Base-by-base conservation (phyloP, 2,329 filamentous ascomycete species). In the Aspergillus ochraceus region DNA sequence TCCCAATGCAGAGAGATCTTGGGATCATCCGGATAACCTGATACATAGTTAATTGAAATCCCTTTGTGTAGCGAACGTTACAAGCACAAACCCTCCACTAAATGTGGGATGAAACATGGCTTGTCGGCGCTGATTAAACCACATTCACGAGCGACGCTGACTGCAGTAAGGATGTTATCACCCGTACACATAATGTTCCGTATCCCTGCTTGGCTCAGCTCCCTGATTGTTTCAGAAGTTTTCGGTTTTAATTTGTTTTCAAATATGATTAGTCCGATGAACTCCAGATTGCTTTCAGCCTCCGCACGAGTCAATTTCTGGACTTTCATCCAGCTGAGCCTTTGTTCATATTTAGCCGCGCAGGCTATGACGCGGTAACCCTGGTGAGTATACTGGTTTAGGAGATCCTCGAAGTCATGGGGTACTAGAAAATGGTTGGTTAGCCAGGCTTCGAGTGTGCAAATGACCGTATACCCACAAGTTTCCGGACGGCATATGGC, bases 351-450 rank as follows among this genome's bases (percentile, higher is more conserved):
- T 73, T 92, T 96, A 0, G 91, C 91, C 6, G 95, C 95, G 72
- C 93, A 97, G 5, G 90, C 96, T 72, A 99, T 99, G 12, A 99
- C 95, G 73, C 95, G 90, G 77, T 93, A 99, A 22, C 96, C 95
- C 71, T 94, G 89, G 69, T 99, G 95, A 0, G 95, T 99, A 76
- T 99, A 99, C 72, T 91, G 88, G 1, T 88, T 88, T 2, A 99
- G 80, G 2, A 96, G 84, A 64, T 97, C 92, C 45, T 98, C 92
- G 69, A 96, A 99, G 72, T 97, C 91, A 30, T 82, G 79, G 0
- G 95, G 95, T 65, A 99, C 88, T 80, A 60, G n/a, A 14, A 49
- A 55, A 20, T 20, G 51, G 14, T 26, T 22, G 86, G 52, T 45
- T 57, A 55, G 55, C 60, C 29, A 53, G 49, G 59, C 63, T 19